Conservation (phyloP, 108 stramenopile genomes). For the Skeletonema potamos region DNA sequence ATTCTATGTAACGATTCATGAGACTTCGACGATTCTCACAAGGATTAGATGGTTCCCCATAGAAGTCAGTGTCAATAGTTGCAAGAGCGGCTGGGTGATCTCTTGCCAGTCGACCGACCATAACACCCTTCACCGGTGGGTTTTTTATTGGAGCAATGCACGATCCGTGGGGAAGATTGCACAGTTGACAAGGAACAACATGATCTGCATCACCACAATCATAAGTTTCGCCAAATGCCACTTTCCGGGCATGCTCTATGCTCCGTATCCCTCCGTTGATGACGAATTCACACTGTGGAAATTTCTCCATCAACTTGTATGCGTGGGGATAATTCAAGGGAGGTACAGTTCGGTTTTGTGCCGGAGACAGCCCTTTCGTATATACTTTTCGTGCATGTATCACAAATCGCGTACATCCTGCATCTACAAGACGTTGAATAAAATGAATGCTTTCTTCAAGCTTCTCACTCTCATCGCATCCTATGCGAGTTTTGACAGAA, state of each 20-base stretch:
- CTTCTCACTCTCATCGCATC: conserved; percentile 58
- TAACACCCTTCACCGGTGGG: conserved; percentile 48
- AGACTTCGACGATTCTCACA: conserved; percentile 67
- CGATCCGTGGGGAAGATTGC: conserved; percentile 57
- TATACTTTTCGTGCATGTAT: conserved; percentile 71
- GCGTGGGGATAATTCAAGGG: conserved; percentile 74
- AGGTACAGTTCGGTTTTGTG: conserved; percentile 75
- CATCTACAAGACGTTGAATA: conserved; percentile 34
- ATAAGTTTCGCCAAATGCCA: conserved; percentile 41
- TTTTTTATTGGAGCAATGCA: conserved; percentile 57
- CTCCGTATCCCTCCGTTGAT: conserved; percentile 74
- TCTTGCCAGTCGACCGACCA: conserved; percentile 74
- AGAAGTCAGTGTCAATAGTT: conserved; percentile 78
- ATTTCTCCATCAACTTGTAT: conserved; percentile 56
- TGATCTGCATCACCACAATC: conserved; percentile 30
- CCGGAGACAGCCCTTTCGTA: conserved; percentile 52
- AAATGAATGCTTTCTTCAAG: conserved; percentile 45
- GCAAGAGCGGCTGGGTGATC: conserved; percentile 68
- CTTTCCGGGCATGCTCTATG: conserved; percentile 52
- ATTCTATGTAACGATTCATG: conserved; percentile 58
- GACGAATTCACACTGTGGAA: conserved; percentile 72
- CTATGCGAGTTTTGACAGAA: conserved; percentile 76
- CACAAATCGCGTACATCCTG: conserved; percentile 53
- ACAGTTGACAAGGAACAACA: conserved; percentile 51
- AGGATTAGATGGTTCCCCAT: conserved; percentile 63